Base-by-base conservation (phyloP, 495 filamentous ascomycete species). In the Tuber microsphaerosporum region DNA sequence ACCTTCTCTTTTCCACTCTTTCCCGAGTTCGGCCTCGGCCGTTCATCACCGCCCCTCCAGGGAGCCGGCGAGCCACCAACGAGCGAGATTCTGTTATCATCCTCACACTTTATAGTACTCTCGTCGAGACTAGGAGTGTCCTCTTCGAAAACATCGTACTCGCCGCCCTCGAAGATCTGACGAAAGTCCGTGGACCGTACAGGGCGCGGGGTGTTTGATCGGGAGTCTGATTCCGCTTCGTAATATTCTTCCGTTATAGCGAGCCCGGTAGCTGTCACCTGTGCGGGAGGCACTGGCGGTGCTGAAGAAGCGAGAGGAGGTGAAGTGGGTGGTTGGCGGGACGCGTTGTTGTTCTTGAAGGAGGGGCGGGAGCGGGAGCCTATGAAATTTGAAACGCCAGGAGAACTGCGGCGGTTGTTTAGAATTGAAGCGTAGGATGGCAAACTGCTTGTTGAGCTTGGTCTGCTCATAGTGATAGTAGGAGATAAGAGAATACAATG, bases 141-240 rank as follows among this genome's bases (percentile, higher is more conserved):
- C 9, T 79, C 77, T 39, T 78, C 77, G 37, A 79, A 79, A 46
- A 75, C 77, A 69, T 79, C 77, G 22, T 78, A 76, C 56, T 75
- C 77, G 37, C 72, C 76, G 19, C 73, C 70, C 34, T 73, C 73
- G 26, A 79, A 75, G 41, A 79, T 79, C 51, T 79, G 73, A n/a
- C 75, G 77, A 51, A 79, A 79, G 71, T 79, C 76, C 0, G 76
- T 71, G 34, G 78, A 79, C 31, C 76, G 69, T 37, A 46, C n/a
- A n/a, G 39, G 46, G 39, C 48, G 68, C 51, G 31, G 46, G 43
- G 39, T 43, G 61, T 73, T 73, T 65, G 56, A 65, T 65, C 56
- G 56, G 56, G 56, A 65, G 56, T 65, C 56, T 34, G 56, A 65
- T 8, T 65, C 56, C 26, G 56, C 56, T 19, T 65, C 56, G 56